phyloP scores from a whole-genome alignment of 805 yeast genomes.

The Ogataea degrootiae region DNA sequence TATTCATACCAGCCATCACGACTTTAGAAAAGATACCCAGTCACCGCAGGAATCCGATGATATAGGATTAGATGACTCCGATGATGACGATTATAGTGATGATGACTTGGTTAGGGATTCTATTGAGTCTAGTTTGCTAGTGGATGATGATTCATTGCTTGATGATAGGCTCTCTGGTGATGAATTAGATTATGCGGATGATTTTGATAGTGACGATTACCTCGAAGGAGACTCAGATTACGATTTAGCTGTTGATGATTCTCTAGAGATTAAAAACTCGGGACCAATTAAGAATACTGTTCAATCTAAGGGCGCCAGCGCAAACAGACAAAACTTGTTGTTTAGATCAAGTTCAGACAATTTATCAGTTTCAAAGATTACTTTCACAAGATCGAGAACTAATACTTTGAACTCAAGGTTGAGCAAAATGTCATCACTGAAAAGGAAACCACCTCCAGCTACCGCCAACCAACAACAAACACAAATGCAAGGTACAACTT shows the following conservation, averaged over 20 bases:
- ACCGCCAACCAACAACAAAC: background rate
- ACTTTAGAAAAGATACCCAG: background rate
- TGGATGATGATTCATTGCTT: slow-evolving; percentile 23
- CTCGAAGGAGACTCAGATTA: slow-evolving; percentile 2
- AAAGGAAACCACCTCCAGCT: slow-evolving; percentile 1
- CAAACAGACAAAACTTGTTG: background rate
- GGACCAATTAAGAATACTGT: slow-evolving; percentile 21
- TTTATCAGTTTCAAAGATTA: slow-evolving; percentile 17
- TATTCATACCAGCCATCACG: background rate
- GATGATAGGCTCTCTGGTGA: slow-evolving; percentile 6
- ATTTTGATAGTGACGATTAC: slow-evolving; percentile 27
- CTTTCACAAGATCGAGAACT: slow-evolving; percentile 13
- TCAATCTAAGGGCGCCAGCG: slow-evolving; percentile 1
- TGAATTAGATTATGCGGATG: slow-evolving; percentile 6
- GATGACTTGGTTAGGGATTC: slow-evolving; percentile 14
- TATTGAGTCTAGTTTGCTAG: slow-evolving; percentile 19
- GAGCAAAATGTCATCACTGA: background rate
- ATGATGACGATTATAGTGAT: slow-evolving; percentile 14
- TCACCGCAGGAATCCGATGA: background rate
- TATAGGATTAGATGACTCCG: slow-evolving; percentile 2
- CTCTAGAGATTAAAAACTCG: slow-evolving; percentile 6
- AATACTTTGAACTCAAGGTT: slow-evolving; percentile 2
- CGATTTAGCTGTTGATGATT: slow-evolving; percentile 2
- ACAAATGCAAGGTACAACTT: background rate
- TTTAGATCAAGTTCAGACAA: slow-evolving; percentile 4